These are phyloP conservation scores for Pseudomicrostroma phylloplanum DNA, from an alignment of 1,284 basidiomycete species.

Conservation along the genomic window DNA sequence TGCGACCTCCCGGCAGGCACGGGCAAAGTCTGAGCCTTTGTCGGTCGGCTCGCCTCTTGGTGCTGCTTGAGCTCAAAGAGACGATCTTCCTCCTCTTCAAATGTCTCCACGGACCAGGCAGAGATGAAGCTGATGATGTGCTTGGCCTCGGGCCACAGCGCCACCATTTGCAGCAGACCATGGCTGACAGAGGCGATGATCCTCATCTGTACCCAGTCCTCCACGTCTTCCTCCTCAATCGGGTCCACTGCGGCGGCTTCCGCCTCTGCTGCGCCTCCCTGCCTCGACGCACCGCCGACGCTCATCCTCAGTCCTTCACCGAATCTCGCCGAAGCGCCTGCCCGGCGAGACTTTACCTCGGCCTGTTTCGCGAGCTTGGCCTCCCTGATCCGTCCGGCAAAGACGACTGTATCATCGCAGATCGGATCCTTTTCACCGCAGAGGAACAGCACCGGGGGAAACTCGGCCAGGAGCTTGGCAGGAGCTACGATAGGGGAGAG, in stretches of 20 bases:
- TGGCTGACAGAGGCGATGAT: slow-evolving; percentile 51
- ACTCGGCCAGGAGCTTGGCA: slow-evolving; percentile 72
- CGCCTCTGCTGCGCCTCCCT: background rate
- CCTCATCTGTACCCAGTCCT: slow-evolving; percentile 88
- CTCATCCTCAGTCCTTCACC: slow-evolving; percentile 55
- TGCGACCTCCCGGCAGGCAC: background rate
- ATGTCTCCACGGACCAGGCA: slow-evolving; percentile 83
- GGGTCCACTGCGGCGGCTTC: slow-evolving; percentile 43
- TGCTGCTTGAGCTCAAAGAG: slow-evolving; percentile 15
- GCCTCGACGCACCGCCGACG: slow-evolving; percentile 53
- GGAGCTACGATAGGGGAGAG: slow-evolving; percentile 90
- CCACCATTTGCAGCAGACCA: slow-evolving; percentile 67
- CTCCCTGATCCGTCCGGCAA: slow-evolving; percentile 83
- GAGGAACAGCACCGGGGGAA: slow-evolving; percentile 73
- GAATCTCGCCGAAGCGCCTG: slow-evolving; percentile 47
- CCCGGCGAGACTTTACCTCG: slow-evolving; percentile 52
- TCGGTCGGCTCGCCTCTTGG: slow-evolving; percentile 11
- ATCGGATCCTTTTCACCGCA: slow-evolving; percentile 83
- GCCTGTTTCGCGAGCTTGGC: slow-evolving; percentile 68
- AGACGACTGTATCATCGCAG: slow-evolving; percentile 66
- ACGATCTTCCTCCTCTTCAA: slow-evolving; percentile 53
- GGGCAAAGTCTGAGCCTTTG: slow-evolving; percentile 10
- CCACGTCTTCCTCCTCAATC: slow-evolving; percentile 66
- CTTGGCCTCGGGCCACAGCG: slow-evolving; percentile 73
- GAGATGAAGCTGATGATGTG: slow-evolving; percentile 78